Conservation (phyloP, 805 yeast genomes). For the Naumovozyma dairenensis region DNA sequence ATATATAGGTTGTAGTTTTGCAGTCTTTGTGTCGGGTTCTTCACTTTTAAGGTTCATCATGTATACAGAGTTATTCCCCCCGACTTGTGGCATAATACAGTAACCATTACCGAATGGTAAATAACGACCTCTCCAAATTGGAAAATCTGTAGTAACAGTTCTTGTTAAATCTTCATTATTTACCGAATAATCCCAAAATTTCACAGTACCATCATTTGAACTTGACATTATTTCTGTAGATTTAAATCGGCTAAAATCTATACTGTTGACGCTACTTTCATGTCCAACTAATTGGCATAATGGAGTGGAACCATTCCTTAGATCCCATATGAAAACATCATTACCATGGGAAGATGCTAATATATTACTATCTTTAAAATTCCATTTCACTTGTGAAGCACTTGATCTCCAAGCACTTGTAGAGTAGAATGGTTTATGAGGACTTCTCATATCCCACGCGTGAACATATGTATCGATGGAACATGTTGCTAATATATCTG, state of each 20-base stretch:
- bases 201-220: constrained; percentile 78
- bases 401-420: constrained; percentile 96
- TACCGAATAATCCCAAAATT: constrained; percentile 62
- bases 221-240: constrained; percentile 63
- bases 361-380: constrained; percentile 59
- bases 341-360: constrained; percentile 83
- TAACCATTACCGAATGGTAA: constrained; percentile 85
- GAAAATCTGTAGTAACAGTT: constrained; percentile 63
- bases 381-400: constrained; percentile 94
- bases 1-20: constrained; percentile 42
- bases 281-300: constrained; percentile 64
- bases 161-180: constrained; percentile 38
- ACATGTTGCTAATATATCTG: constrained; percentile 84
- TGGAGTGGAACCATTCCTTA: constrained; percentile 72
- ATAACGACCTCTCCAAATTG: constrained; percentile 80
- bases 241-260: constrained; percentile 63
- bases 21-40: constrained; percentile 21
- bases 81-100: constrained; percentile 83
- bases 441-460: constrained; percentile 85
- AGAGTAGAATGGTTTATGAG: constrained; percentile 58
- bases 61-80: constrained; percentile 52
- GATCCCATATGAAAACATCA: constrained; percentile 78
- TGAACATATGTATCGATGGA: constrained; percentile 81
- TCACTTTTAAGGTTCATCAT: constrained; percentile 22
- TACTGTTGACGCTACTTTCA: constrained; percentile 75